Conservation (phyloP, 2,329 filamentous ascomycete genomes). For the Diplodia corticola region DNA sequence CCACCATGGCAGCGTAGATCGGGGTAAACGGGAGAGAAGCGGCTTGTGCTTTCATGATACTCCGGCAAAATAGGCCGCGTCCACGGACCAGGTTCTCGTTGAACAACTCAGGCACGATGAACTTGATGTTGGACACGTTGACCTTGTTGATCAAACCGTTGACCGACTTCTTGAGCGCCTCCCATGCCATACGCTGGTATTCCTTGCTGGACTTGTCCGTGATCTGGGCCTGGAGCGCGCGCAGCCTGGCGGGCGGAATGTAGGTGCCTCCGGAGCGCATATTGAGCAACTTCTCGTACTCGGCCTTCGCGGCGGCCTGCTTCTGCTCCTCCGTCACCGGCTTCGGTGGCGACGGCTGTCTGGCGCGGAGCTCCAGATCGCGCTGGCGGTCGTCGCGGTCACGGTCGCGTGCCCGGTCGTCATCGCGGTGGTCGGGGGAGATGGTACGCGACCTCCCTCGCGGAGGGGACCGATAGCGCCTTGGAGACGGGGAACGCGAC, state of each 20-base stretch:
- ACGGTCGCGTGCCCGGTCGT: constrained; percentile 45
- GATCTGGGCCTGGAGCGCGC: constrained; percentile 92
- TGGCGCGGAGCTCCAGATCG: constrained; percentile 45
- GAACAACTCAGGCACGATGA: constrained; percentile 94
- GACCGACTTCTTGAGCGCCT: constrained; percentile 97
- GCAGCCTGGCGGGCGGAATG: constrained; percentile 86
- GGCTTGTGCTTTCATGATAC: constrained; percentile 98
- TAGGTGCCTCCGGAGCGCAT: constrained; percentile 96
- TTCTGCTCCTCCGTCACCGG: constrained; percentile 76
- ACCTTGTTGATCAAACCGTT: constrained; percentile 99
- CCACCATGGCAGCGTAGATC: constrained; percentile 92
- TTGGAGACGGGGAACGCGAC: constrained; percentile 55
- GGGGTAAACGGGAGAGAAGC: constrained; percentile 94
- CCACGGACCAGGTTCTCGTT: constrained; percentile 91
- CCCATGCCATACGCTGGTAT: constrained; percentile 99
- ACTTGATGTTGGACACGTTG: constrained; percentile 96
- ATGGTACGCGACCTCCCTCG: constrained; percentile 23
- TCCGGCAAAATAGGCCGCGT: constrained; percentile 87
- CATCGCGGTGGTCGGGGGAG: constrained; percentile 36
- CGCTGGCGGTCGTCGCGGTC: constrained; percentile 55
- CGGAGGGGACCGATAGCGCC: constrained; percentile 51
- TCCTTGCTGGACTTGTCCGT: constrained; percentile 95
- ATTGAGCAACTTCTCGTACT: constrained; percentile 87
- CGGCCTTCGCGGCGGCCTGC: constrained; percentile 82
- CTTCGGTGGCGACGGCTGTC: constrained; percentile 51